Conservation (phyloP, 495 filamentous ascomycete species). For the Chlorociboria aeruginascens region DNA sequence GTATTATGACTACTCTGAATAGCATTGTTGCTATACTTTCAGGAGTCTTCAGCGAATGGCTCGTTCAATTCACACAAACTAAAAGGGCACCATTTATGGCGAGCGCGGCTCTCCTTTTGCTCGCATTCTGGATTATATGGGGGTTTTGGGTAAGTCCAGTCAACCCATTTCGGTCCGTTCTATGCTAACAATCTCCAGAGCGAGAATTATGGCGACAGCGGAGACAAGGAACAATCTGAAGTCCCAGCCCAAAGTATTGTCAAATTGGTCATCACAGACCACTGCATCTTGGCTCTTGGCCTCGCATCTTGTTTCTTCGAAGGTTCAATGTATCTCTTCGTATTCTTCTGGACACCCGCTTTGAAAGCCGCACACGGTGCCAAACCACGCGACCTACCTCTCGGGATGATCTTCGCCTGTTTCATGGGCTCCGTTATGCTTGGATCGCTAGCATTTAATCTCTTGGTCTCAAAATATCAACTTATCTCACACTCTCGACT, state of each 20-base stretch:
- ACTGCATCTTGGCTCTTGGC: slow-evolving; percentile 32
- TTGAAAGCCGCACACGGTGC: slow-evolving; percentile 26
- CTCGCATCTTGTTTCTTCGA: slow-evolving; percentile 43
- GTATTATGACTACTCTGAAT: slow-evolving; percentile 40
- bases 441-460: slow-evolving; percentile 32
- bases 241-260: slow-evolving; percentile 8
- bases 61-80: slow-evolving; percentile 31
- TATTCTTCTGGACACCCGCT: slow-evolving; percentile 41
- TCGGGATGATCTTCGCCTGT: slow-evolving; percentile 43
- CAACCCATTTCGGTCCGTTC: not conserved
- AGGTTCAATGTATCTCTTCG: slow-evolving; percentile 45
- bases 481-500: slow-evolving; percentile 22
- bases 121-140: slow-evolving; percentile 32
- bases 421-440: slow-evolving; percentile 48
- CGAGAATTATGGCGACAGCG: slow-evolving; percentile 36
- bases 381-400: slow-evolving; percentile 28
- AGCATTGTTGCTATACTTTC: slow-evolving; percentile 38
- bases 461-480: slow-evolving; percentile 17
- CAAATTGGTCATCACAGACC: slow-evolving; percentile 17
- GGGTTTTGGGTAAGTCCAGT: slow-evolving; percentile 32
- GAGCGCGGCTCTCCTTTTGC: slow-evolving; percentile 26
- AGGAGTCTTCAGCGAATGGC: slow-evolving; percentile 30
- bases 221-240: not conserved
- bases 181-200: slow-evolving; percentile 15
- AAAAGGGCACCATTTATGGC: slow-evolving; percentile 39